Evolutionary conservation across 768 basidiomycete species (phyloP), one percentile per base, ranked within the genome.

Genomic region (Leucosporidium creatinivorum): DNA sequence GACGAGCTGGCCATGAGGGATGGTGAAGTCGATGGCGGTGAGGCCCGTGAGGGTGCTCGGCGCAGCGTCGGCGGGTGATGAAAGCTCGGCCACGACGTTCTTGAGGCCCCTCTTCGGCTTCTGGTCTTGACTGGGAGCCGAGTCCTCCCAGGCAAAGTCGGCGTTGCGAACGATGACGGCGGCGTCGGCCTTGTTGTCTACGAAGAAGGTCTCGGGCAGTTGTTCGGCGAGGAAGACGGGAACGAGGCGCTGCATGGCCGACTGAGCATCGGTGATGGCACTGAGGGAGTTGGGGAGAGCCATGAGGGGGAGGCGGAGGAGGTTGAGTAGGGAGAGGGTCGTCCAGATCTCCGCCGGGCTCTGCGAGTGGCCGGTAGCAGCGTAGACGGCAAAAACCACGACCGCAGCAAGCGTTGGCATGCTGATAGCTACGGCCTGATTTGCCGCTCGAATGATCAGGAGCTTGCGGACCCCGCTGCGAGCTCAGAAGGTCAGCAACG

Each of bases 321-420:
- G 78, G 69, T 87, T 88, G 82, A 96, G 94, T 4, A 93, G 81
- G 0, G 88, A 48, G 81, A 63, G 61, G 23, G 67, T 66, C 56
- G 91, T 81, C 78, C 94, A 96, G 66, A 93, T 83, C 36, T 84
- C 81, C 0, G 86, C 86, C 0, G 93, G 83, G 26, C 86, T 79
- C 39, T 90, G 82, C 25, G 60, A 58, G 74, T 91, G 88, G 1
- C 88, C 88, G 0, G 85, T 82, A n/a, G 84, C 79, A 6, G 87
- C 85, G 77, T 92, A 94, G 0, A 86, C 86, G 23, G n/a, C 44
- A n/a, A 47, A 39, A 3, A 47, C 58, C 5, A 47, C 25, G 36
- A 58, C 39, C 10, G 39, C 39, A 15, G 39, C 39, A 13, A 44
- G 39, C 39, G 39, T 44, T 2, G 39, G 39, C 2, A 44, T 44